These are phyloP conservation scores for Quercus gilva DNA, from an alignment of 306 rosid genomes.

Conservation along the genomic window DNA sequence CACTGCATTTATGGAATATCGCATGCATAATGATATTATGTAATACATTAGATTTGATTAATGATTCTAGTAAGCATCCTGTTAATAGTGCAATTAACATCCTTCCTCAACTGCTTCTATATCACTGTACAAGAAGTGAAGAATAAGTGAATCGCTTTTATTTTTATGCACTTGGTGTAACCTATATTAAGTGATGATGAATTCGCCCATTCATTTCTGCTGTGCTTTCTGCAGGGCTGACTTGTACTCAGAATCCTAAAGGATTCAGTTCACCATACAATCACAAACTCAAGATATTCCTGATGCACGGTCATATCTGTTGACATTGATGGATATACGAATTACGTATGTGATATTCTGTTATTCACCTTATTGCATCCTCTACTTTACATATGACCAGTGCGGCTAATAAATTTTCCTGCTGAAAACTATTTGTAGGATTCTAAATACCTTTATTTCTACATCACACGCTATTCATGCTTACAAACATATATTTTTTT, in stretches of 20 bases:
- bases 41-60: background rate
- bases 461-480: background rate
- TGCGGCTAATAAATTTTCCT: background rate
- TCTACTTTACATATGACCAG: conserved; percentile 3
- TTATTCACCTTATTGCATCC: conserved; percentile 16
- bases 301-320: conserved; percentile 84
- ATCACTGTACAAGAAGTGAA: too few species aligned
- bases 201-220: conserved; percentile 1
- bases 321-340: conserved; percentile 77
- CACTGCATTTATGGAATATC: background rate
- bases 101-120: background rate
- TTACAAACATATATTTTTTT: background rate
- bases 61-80: background rate
- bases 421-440: background rate
- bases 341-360: conserved; percentile 45
- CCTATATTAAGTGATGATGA: background rate
- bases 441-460: background rate
- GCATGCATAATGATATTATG: background rate
- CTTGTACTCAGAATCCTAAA: conserved; percentile 65
- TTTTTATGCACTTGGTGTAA: too few species aligned
- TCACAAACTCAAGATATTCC: conserved; percentile 64
- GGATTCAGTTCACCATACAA: conserved; percentile 53
- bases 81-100: background rate
- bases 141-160: too few species aligned
- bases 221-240: conserved; percentile 55